phyloP scores from a whole-genome alignment of 2,329 filamentous ascomycete species.

The Madurella fahalii region DNA sequence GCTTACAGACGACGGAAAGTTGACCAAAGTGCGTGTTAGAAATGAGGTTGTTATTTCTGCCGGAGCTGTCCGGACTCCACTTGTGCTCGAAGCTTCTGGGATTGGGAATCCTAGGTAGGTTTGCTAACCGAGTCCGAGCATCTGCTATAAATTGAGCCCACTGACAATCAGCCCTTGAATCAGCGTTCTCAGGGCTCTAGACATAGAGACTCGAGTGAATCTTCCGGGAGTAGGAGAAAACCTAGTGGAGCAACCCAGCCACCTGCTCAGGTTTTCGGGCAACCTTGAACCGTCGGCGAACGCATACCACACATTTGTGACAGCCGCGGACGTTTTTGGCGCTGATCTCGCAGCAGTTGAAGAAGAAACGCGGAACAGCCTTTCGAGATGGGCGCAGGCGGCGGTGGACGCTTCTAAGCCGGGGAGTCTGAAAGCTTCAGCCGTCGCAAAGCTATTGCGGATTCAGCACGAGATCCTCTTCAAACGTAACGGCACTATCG shows the following conservation, averaged over 20 bases:
- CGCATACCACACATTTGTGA: neutral
- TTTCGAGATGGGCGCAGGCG: neutral
- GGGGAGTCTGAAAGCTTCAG: neutral
- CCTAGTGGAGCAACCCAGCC: neutral
- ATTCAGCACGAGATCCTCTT: constrained; percentile 4
- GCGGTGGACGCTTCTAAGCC: neutral
- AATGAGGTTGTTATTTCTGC: too few species aligned
- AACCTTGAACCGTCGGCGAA: neutral
- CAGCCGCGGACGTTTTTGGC: neutral
- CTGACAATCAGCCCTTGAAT: too few species aligned
- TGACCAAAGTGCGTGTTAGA: too few species aligned
- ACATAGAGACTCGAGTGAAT: too few species aligned
- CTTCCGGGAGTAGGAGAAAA: too few species aligned
- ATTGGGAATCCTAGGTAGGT: too few species aligned
- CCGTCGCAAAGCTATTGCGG: neutral
- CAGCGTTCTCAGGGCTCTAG: too few species aligned
- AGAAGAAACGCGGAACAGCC: neutral
- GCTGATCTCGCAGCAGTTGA: neutral
- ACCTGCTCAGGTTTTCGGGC: neutral
- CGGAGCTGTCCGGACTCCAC: too few species aligned
- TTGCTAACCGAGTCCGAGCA: too few species aligned
- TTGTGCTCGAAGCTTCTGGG: too few species aligned
- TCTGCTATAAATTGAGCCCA: too few species aligned
- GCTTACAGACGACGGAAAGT: too few species aligned
- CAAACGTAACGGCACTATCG: neutral